Evolutionary conservation across 257 asterid genomes (phyloP).

Genomic region (Scutellaria galericulata): DNA sequence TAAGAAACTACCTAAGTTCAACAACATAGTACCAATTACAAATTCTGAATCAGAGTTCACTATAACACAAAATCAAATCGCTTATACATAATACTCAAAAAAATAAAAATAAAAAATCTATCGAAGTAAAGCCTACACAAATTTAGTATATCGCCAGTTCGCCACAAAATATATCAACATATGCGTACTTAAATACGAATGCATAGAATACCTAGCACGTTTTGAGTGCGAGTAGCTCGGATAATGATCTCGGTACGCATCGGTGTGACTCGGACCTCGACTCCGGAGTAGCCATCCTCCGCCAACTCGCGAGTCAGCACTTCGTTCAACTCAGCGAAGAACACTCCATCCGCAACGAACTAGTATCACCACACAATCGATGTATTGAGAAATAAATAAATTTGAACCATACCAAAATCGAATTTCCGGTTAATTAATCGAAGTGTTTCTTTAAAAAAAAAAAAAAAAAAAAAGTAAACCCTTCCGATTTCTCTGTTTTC

Average conservation of each 20-base stretch:
- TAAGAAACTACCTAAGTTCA: neutral
- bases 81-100: neutral
- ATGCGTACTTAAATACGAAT: neutral
- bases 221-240: slow-evolving; percentile 67
- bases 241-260: slow-evolving; percentile 67
- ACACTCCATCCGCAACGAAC: slow-evolving; percentile 67
- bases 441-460: neutral
- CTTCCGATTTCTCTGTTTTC: no score
- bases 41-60: neutral
- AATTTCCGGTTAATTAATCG: neutral
- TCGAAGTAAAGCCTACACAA: neutral
- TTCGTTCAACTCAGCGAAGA: slow-evolving; percentile 62
- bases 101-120: neutral
- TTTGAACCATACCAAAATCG: neutral
- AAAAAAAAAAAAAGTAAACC: neutral
- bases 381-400: neutral
- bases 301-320: slow-evolving; percentile 64
- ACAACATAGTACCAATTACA: neutral
- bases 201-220: slow-evolving; percentile 52
- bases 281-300: slow-evolving; percentile 71
- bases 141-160: neutral
- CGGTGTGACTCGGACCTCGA: slow-evolving; percentile 69
- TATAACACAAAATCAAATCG: neutral
- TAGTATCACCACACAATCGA: slow-evolving; percentile 13
- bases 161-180: neutral